Evolutionary conservation across 202 grass and related monocot genomes (phyloP).

Genomic region (Panicum hallii): DNA sequence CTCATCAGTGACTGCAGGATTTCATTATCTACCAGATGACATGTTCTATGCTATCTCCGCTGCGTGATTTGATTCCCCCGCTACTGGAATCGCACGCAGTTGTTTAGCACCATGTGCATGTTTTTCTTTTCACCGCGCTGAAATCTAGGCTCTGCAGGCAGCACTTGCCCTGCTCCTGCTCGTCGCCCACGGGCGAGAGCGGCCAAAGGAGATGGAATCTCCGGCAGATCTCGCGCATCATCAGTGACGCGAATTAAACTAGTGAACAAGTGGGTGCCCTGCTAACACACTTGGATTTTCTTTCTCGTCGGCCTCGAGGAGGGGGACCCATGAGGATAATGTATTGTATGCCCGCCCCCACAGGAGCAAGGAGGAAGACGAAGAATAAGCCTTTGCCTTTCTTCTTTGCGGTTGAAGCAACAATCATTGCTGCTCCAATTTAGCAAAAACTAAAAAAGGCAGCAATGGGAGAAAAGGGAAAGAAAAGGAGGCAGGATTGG

Average conservation of each 20-base stretch:
- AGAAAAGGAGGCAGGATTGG: not conserved
- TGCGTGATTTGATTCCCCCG: slow-evolving; percentile 50
- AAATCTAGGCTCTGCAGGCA: slow-evolving; percentile 2
- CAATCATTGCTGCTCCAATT: slow-evolving; percentile 40
- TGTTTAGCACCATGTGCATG: slow-evolving; percentile 31
- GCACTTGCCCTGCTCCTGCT: not conserved
- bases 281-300: slow-evolving; percentile 33
- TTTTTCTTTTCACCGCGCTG: slow-evolving; percentile 41
- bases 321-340: slow-evolving; percentile 43
- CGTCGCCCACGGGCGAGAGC: not conserved
- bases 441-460: not conserved
- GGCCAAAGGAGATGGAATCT: slow-evolving; percentile 51
- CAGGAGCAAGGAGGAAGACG: not conserved
- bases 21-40: not conserved
- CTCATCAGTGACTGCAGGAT: slow-evolving; percentile 27
- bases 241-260: slow-evolving; percentile 46
- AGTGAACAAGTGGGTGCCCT: slow-evolving; percentile 29
- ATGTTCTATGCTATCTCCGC: slow-evolving; percentile 13
- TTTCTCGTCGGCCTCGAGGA: not conserved
- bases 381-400: not conserved
- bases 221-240: slow-evolving; percentile 53
- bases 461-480: slow-evolving; percentile 1
- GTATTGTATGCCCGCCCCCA: slow-evolving; percentile 34
- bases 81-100: slow-evolving; percentile 16
- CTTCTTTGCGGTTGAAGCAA: slow-evolving; percentile 36